phyloP scores from a whole-genome alignment of 176 grass and related monocot genomes.

The maize (Zea mays) region DNA sequence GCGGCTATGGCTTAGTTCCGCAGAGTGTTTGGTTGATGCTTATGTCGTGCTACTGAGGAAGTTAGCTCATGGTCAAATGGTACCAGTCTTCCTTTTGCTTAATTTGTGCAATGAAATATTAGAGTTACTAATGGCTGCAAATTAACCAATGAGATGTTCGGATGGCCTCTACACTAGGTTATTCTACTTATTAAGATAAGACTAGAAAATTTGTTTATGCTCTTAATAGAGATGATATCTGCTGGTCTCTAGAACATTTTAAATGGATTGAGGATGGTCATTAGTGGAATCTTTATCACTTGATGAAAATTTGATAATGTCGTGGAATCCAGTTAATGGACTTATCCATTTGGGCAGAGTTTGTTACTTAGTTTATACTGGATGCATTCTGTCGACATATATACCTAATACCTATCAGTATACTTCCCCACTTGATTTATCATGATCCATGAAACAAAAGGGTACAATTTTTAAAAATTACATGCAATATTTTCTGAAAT shows the following conservation, averaged over 20 bases:
- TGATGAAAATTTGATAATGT: constrained; percentile 15
- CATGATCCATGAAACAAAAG: constrained; percentile 1
- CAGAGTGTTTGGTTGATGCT: constrained; percentile 75
- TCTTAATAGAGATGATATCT: constrained; percentile 15
- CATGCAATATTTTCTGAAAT: constrained; percentile 12
- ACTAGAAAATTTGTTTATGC: not conserved
- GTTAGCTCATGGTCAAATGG: constrained; percentile 50
- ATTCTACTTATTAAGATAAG: constrained; percentile 21
- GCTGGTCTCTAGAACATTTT: constrained; percentile 17
- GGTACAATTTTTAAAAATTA: not conserved
- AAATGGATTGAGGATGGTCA: constrained; percentile 16
- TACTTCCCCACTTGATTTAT: not conserved
- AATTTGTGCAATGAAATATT: constrained; percentile 19
- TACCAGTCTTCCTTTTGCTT: constrained; percentile 38
- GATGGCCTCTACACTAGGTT: constrained; percentile 3
- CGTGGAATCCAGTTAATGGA: not conserved
- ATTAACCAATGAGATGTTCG: constrained; percentile 10
- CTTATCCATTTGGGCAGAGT: not conserved
- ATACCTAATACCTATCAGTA: constrained; percentile 4
- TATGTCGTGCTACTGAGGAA: constrained; percentile 78
- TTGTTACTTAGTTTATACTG: constrained; percentile 1
- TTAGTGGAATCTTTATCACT: constrained; percentile 9
- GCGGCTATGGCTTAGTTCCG: constrained; percentile 56
- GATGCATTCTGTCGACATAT: constrained; percentile 6
- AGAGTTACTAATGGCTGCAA: not conserved